A percentile compares a stretch with the other conserved stretches of the same genome.
Evolutionary conservation across 2,329 filamentous ascomycete genomes (phyloP).

Genomic region (Fusarium agapanthi): DNA sequence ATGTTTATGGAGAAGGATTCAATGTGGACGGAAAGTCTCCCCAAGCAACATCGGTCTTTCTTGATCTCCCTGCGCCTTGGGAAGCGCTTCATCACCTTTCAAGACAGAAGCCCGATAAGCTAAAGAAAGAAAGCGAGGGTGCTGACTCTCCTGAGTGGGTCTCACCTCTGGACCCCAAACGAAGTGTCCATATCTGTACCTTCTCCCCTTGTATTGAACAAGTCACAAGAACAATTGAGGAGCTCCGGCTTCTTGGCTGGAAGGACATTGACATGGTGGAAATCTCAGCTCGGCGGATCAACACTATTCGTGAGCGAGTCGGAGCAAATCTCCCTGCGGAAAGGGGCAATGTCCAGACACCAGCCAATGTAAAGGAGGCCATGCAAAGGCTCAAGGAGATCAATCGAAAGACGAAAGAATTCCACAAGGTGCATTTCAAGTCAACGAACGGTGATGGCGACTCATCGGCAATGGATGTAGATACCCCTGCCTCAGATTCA

Average conservation of each 20-base stretch:
- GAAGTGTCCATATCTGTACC: constrained; percentile 83
- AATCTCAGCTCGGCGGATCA: constrained; percentile 79
- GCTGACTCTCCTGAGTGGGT: constrained; percentile 51
- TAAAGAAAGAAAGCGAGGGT: constrained; percentile 35
- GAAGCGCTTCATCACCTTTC: constrained; percentile 80
- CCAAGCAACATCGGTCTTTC: constrained; percentile 75
- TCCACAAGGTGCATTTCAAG: constrained; percentile 57
- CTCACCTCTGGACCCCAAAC: constrained; percentile 75
- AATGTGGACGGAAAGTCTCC: constrained; percentile 67
- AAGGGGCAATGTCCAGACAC: constrained; percentile 73
- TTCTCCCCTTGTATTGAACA: constrained; percentile 99
- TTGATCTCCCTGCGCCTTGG: constrained; percentile 85
- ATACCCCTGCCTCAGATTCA: constrained; percentile 42
- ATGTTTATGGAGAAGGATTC: constrained; percentile 82
- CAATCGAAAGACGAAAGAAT: constrained; percentile 73
- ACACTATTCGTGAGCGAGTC: constrained; percentile 82
- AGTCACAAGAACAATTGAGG: constrained; percentile 84
- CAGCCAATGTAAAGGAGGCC: constrained; percentile 82
- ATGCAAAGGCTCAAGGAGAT: constrained; percentile 76
- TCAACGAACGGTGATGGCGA: constrained; percentile 30
- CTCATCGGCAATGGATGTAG: constrained; percentile 54
- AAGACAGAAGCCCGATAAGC: constrained; percentile 51
- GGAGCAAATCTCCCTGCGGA: constrained; percentile 73
- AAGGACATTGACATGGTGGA: constrained; percentile 94
- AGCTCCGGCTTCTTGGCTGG: constrained; percentile 85